These are phyloP conservation scores for Diplocarpon rosae DNA, from an alignment of 2,329 filamentous ascomycete species.

Conservation along the genomic window DNA sequence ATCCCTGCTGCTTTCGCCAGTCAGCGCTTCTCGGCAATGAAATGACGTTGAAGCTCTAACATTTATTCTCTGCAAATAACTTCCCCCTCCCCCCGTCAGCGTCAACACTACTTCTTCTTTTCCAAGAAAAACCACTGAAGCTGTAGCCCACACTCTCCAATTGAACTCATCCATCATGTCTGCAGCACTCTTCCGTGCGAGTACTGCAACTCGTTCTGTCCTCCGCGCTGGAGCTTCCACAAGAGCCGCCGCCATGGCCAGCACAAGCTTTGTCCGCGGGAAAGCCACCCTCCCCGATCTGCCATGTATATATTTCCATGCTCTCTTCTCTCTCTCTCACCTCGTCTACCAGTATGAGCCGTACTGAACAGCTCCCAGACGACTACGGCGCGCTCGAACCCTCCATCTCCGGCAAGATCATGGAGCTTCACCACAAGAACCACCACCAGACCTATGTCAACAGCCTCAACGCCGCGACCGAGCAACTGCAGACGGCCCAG, in stretches of 20 bases:
- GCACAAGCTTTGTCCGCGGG: slow-evolving; percentile 67
- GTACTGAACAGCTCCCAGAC: slow-evolving; percentile 42
- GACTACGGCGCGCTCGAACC: slow-evolving; percentile 94
- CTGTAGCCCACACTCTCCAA: slow-evolving; percentile 8
- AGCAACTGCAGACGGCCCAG: slow-evolving; percentile 54
- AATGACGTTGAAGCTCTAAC: slow-evolving; percentile 6
- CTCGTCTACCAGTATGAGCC: not conserved
- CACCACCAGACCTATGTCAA: slow-evolving; percentile 93
- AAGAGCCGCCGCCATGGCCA: slow-evolving; percentile 53
- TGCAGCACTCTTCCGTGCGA: slow-evolving; percentile 61
- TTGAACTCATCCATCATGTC: slow-evolving; percentile 46
- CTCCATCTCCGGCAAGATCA: slow-evolving; percentile 76
- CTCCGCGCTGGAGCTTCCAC: slow-evolving; percentile 56
- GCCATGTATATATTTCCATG: slow-evolving; percentile 43
- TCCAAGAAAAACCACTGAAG: slow-evolving; percentile 4
- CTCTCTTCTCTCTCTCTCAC: not conserved
- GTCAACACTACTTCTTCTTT: slow-evolving; percentile 4
- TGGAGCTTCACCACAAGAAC: slow-evolving; percentile 91
- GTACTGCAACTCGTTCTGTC: slow-evolving; percentile 56
- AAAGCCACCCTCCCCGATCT: slow-evolving; percentile 94
- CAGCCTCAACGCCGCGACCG: slow-evolving; percentile 69
- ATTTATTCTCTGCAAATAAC: not conserved
- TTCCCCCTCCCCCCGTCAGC: slow-evolving; percentile 3
- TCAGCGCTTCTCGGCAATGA: slow-evolving; percentile 7
- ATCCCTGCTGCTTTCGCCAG: slow-evolving; percentile 11